Evolutionary conservation across 768 basidiomycete species (phyloP), one percentile per base, ranked within the genome.

Genomic region (Pisolithus albus): DNA sequence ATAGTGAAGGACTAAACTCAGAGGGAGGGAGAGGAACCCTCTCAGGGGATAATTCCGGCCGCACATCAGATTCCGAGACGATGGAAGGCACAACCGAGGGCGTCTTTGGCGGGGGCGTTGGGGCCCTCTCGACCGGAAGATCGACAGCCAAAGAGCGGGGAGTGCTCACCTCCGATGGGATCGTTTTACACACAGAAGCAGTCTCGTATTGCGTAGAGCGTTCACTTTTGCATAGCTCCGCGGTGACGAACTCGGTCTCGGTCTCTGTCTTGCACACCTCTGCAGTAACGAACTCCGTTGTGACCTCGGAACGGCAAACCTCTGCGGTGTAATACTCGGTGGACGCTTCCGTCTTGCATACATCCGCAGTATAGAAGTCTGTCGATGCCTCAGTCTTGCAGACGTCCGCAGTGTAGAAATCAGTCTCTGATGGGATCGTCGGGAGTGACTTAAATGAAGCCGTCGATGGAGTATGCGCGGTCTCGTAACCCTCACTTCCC

Each of bases 381-480:
- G 74, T 71, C 24, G 72, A 60, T 3, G 61, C 63, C 28, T 75
- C 72, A 6, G 75, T 72, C 62, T 57, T 70, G 55, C 76, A 78
- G 30, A 65, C 55, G 34, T 72, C 71, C n/a, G 67, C 71, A 1
- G 77, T 76, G 36, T 56, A 59, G 48, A 67, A 78, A 44, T 75
- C 75, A 0, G 72, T 75, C 47, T 76, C 73, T 1, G 79, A 82
- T 11, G 82, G 82, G 54, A 83, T 83, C 4, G 77, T 78, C 1
- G 81, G 81, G 50, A 83, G 64, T 5, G 81, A 83, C 51, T 71
- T 72, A 63, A 78, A 81, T 0, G 81, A 83, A 6, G 73, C 68
- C 10, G 66, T 70, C 7, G 78, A 77, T 0, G 77, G 74, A 4
- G 76, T 67, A 23, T 56, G 53, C 4, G 72, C 70, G 2, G 73